These are phyloP conservation scores for Chaetomium tenue DNA, from an alignment of 495 filamentous ascomycete genomes.

Conservation along the genomic window DNA sequence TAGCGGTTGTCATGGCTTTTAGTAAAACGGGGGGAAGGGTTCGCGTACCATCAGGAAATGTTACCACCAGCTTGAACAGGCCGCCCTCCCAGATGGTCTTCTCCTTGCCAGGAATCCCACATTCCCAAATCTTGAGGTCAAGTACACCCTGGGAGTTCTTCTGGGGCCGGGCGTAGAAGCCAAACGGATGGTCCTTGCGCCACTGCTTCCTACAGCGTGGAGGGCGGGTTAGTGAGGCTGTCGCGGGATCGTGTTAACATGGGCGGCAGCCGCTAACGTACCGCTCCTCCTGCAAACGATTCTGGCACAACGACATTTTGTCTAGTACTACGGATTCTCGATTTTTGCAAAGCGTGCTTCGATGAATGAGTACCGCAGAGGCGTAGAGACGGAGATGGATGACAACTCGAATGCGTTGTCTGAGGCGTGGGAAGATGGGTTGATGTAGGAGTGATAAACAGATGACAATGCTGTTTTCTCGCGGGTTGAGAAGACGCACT, in stretches of 20 bases:
- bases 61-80: conserved; percentile 87
- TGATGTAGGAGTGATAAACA: background rate
- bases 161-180: conserved; percentile 88
- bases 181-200: conserved; percentile 95
- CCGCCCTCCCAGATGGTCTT: conserved; percentile 97
- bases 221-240: conserved; percentile 19
- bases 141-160: conserved; percentile 76
- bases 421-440: background rate
- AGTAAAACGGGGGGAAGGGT: background rate
- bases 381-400: background rate
- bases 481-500: background rate
- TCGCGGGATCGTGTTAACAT: background rate
- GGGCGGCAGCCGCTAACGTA: conserved; percentile 38
- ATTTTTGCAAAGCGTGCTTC: background rate
- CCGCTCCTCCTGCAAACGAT: conserved; percentile 89
- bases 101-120: conserved; percentile 90
- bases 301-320: conserved; percentile 81
- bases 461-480: background rate
- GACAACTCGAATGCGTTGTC: background rate
- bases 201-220: conserved; percentile 75
- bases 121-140: conserved; percentile 95
- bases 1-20: conserved; percentile 12
- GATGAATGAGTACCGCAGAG: background rate
- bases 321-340: background rate
- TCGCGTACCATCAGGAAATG: conserved; percentile 87